phyloP scores from a whole-genome alignment of 768 basidiomycete genomes.

The Auricularia cornea region DNA sequence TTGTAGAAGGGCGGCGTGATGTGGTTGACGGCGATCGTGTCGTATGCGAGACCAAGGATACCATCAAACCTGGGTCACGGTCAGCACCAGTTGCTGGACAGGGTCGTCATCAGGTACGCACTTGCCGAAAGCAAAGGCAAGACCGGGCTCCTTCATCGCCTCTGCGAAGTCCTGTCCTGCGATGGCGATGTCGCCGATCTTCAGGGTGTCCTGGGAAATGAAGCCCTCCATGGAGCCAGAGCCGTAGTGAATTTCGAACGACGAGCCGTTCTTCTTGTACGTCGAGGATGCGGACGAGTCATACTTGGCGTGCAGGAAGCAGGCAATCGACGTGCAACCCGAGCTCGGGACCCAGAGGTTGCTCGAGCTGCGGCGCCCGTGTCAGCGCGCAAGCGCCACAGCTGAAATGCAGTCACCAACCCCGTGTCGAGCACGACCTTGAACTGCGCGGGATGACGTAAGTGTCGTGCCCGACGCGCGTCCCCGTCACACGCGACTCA shows the following conservation, averaged over 20 bases:
- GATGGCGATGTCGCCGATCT: constrained; percentile 77
- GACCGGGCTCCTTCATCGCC: constrained; percentile 90
- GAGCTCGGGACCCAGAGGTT: constrained; percentile 91
- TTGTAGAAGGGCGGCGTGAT: constrained; percentile 92
- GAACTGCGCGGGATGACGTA: constrained; percentile 41
- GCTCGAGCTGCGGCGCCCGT: constrained; percentile 47
- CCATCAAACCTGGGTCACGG: constrained; percentile 70
- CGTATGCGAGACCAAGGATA: constrained; percentile 87
- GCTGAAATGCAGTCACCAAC: constrained; percentile 27
- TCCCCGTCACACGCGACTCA: constrained; percentile 26
- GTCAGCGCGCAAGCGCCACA: background rate
- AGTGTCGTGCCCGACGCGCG: background rate
- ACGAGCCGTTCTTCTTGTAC: constrained; percentile 82
- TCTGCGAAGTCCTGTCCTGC: constrained; percentile 83
- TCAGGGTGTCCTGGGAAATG: constrained; percentile 73
- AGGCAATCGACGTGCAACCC: constrained; percentile 79
- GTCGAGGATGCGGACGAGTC: constrained; percentile 70
- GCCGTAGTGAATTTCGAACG: constrained; percentile 89
- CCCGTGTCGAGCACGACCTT: constrained; percentile 95
- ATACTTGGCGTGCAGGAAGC: constrained; percentile 92
- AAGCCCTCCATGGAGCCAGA: constrained; percentile 96
- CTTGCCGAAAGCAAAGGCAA: constrained; percentile 96
- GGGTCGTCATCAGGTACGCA: constrained; percentile 42
- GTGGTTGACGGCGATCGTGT: constrained; percentile 91
- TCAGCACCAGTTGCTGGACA: background rate